Conservation (phyloP, 352 stramenopile species). For the Pythium rhizo-oryzae region DNA sequence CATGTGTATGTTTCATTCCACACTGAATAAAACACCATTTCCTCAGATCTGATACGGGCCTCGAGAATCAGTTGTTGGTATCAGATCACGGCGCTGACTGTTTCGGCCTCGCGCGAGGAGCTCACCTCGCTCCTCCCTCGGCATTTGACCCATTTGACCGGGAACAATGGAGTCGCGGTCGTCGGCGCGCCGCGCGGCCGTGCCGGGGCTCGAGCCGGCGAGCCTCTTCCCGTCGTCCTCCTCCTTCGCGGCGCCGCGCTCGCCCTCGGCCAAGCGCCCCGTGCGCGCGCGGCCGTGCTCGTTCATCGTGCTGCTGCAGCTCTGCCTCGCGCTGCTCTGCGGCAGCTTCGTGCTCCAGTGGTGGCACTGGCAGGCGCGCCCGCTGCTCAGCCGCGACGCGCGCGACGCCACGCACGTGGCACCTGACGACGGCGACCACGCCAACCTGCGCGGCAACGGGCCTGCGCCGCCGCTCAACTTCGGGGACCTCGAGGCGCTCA, state of each 20-base stretch:
- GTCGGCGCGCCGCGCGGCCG: conserved; percentile 14
- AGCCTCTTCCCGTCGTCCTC: conserved; percentile 18
- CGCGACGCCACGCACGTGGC: not conserved
- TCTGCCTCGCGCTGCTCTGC: conserved; percentile 43
- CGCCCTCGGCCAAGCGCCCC: conserved; percentile 1
- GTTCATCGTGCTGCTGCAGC: conserved; percentile 40
- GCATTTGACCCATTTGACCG: not conserved
- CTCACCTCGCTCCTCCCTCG: not conserved
- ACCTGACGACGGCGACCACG: not conserved
- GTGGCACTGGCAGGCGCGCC: conserved; percentile 40
- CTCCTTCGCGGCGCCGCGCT: too few species aligned
- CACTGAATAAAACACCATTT: too few species aligned
- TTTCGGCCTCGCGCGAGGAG: not conserved
- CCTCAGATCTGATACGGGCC: too few species aligned
- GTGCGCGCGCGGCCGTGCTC: conserved; percentile 25
- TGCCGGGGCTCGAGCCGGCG: conserved; percentile 10
- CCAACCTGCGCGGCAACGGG: conserved; percentile 21
- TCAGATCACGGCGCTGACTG: conserved; percentile 5
- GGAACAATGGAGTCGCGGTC: conserved; percentile 50
- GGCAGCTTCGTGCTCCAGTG: conserved; percentile 50
- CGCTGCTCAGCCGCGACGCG: conserved; percentile 22
- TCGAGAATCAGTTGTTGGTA: not conserved
- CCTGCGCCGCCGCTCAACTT: conserved; percentile 8
- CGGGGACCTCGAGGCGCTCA: conserved; percentile 12
- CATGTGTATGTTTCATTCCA: too few species aligned